Conservation (phyloP, 371 early-diverging fungal genomes). For the Spraguea lophii region DNA sequence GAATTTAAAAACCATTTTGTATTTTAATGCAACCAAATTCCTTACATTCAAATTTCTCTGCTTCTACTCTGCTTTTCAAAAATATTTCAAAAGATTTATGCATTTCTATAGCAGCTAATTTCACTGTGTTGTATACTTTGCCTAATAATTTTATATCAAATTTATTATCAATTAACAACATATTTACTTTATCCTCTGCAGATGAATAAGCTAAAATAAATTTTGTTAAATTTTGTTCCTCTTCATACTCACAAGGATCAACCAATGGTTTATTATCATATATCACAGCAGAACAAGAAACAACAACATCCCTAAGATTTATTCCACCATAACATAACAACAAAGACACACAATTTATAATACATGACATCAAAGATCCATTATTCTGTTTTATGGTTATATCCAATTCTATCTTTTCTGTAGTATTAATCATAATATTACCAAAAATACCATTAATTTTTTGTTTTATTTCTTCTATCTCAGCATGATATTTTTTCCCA, state of each 20-base stretch:
- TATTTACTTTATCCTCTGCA: too few species aligned
- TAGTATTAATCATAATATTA: background rate
- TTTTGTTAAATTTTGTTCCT: too few species aligned
- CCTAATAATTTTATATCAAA: too few species aligned
- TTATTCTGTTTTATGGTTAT: constrained; percentile 21
- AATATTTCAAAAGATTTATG: too few species aligned
- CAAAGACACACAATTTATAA: constrained; percentile 24
- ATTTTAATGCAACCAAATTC: too few species aligned
- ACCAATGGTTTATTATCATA: background rate
- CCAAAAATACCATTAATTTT: constrained; percentile 16
- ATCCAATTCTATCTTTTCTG: constrained; percentile 11
- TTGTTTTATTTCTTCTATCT: constrained; percentile 2
- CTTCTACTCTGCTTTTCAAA: too few species aligned
- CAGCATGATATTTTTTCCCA: background rate
- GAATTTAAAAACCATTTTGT: too few species aligned
- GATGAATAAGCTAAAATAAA: too few species aligned
- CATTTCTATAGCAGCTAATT: too few species aligned
- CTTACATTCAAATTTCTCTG: too few species aligned
- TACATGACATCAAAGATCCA: constrained; percentile 14
- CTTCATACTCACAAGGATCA: background rate
- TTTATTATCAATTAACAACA: too few species aligned
- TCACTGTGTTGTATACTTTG: too few species aligned
- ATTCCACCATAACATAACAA: constrained; percentile 18
- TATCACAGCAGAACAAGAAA: background rate
- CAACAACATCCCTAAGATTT: constrained; percentile 12